Evolutionary conservation across 352 stramenopile genomes (phyloP).

Genomic region (Pythium guiyangense): DNA sequence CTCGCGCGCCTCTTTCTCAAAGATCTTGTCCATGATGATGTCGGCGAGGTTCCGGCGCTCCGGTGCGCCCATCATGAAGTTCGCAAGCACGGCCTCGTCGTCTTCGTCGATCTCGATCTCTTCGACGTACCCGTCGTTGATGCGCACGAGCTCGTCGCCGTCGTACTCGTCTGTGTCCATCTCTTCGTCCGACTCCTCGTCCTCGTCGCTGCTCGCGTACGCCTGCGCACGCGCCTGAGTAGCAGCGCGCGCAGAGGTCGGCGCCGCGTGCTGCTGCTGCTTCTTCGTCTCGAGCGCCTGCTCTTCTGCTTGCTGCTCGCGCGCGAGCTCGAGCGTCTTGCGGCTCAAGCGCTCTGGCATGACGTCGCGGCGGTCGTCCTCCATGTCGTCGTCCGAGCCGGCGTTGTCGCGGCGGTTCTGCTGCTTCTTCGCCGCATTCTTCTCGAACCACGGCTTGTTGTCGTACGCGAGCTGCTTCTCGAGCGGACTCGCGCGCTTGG

Average conservation of each 20-base stretch:
- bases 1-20: conserved; percentile 91
- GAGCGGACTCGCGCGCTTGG: conserved; percentile 80
- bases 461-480: conserved; percentile 86
- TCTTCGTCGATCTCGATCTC: conserved; percentile 87
- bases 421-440: conserved; percentile 31
- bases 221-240: conserved; percentile 19
- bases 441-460: conserved; percentile 85
- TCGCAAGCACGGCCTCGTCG: conserved; percentile 82
- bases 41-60: conserved; percentile 95
- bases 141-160: conserved; percentile 82
- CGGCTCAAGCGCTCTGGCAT: conserved; percentile 79
- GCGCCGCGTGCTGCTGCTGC: conserved; percentile 16
- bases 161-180: conserved; percentile 87
- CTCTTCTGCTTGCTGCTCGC: conserved; percentile 78
- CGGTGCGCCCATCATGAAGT: conserved; percentile 80
- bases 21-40: conserved; percentile 99
- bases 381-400: conserved; percentile 46
- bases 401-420: conserved; percentile 21
- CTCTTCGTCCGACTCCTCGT: conserved; percentile 79
- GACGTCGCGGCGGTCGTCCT: conserved; percentile 57
- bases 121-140: conserved; percentile 91
- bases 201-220: conserved; percentile 60
- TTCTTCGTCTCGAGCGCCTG: conserved; percentile 43
- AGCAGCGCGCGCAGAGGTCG: conserved; percentile 7
- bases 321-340: conserved; percentile 73